phyloP scores from a whole-genome alignment of 257 asterid species.

The Solanum raphanifolium region DNA sequence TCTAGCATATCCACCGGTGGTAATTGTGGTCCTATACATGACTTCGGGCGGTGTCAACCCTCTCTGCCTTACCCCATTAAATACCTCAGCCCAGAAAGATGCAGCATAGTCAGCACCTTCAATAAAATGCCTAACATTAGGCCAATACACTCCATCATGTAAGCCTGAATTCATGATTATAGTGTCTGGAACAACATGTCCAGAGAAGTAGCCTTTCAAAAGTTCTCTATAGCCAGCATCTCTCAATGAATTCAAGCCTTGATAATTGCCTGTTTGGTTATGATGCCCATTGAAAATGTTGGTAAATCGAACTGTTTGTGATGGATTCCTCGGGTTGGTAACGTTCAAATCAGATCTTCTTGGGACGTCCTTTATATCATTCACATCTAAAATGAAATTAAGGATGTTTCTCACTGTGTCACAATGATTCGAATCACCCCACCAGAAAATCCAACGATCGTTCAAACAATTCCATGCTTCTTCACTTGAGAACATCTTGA shows the following conservation, averaged over 20 bases:
- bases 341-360: constrained; percentile 64
- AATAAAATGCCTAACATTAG: constrained; percentile 39
- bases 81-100: constrained; percentile 59
- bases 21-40: constrained; percentile 72
- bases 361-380: constrained; percentile 39
- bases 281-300: constrained; percentile 86
- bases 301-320: constrained; percentile 61
- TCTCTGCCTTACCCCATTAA: constrained; percentile 36
- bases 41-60: constrained; percentile 44
- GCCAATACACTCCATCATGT: constrained; percentile 82
- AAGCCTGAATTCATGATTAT: constrained; percentile 83
- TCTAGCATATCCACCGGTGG: constrained; percentile 85
- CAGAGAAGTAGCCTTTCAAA: constrained; percentile 44
- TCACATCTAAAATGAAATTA: constrained; percentile 44
- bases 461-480: constrained; percentile 64
- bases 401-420: constrained; percentile 75
- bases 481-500: constrained; percentile 35
- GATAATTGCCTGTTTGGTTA: constrained; percentile 51
- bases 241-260: constrained; percentile 55
- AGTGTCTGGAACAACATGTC: constrained; percentile 52
- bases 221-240: constrained; percentile 40
- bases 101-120: constrained; percentile 72
- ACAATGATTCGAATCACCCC: constrained; percentile 97
- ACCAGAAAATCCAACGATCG: constrained; percentile 87
- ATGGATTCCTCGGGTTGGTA: constrained; percentile 55